phyloP scores from a whole-genome alignment of 2,329 filamentous ascomycete genomes.

The Trichoderma atroviride region DNA sequence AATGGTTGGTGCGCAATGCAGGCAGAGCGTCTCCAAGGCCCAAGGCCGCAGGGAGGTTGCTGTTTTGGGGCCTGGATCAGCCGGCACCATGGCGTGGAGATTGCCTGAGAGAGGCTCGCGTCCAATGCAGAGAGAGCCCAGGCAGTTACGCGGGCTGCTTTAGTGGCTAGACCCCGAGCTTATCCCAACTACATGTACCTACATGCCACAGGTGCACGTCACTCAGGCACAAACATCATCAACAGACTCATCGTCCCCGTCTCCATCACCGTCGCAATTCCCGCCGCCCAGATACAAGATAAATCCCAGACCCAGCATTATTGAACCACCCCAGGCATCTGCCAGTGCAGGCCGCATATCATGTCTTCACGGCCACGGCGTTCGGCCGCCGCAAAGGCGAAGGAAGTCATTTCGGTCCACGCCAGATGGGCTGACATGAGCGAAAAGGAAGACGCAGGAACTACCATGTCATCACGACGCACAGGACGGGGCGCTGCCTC shows the following conservation, averaged over 20 bases:
- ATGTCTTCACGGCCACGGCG: slow-evolving; percentile 55
- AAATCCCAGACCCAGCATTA: neutral
- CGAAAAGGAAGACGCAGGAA: slow-evolving; percentile 42
- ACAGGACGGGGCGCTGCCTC: slow-evolving; percentile 51
- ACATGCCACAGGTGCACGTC: slow-evolving; percentile 11
- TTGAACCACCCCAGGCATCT: slow-evolving; percentile 3
- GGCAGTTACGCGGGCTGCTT: slow-evolving; percentile 12
- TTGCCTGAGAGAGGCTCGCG: slow-evolving; percentile 13
- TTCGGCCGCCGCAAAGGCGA: slow-evolving; percentile 48
- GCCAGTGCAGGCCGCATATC: slow-evolving; percentile 25
- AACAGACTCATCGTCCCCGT: neutral
- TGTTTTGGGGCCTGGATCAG: slow-evolving; percentile 22
- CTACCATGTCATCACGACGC: slow-evolving; percentile 55
- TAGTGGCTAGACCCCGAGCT: slow-evolving; percentile 21
- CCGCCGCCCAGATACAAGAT: neutral
- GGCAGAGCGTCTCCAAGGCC: slow-evolving; percentile 7
- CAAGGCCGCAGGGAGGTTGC: slow-evolving; percentile 10
- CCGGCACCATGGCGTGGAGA: slow-evolving; percentile 12
- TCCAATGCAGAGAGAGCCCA: slow-evolving; percentile 2
- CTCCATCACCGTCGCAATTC: neutral
- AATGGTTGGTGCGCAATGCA: slow-evolving; percentile 9
- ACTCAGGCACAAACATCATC: neutral
- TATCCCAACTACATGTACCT: slow-evolving; percentile 19
- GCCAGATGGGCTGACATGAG: slow-evolving; percentile 46
- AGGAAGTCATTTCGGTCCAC: slow-evolving; percentile 48